Conservation (phyloP, 768 basidiomycete genomes). For the Tricholoma bakamatsutake region DNA sequence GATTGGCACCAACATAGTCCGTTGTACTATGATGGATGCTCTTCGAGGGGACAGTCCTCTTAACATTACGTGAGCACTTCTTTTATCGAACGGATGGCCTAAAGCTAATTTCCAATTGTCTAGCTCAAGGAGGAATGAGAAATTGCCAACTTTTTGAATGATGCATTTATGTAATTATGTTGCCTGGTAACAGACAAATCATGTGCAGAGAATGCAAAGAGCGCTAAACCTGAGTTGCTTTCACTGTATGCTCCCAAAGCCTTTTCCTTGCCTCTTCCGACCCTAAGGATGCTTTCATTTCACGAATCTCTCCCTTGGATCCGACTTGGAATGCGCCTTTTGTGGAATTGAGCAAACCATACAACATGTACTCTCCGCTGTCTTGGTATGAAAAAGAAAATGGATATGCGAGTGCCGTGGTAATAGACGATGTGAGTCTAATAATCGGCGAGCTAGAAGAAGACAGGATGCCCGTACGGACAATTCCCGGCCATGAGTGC, state of each 20-base stretch:
- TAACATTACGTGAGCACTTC: no score
- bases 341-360: slow-evolving; percentile 20
- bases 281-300: slow-evolving; percentile 8
- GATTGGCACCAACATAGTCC: no score
- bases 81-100: no score
- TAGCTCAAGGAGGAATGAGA: no score
- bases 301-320: slow-evolving; percentile 6
- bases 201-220: no score
- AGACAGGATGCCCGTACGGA: slow-evolving; percentile 24
- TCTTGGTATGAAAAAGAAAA: slow-evolving; percentile 16
- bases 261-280: slow-evolving; percentile 12
- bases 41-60: no score
- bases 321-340: slow-evolving; percentile 15
- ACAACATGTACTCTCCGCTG: slow-evolving; percentile 28
- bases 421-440: slow-evolving; percentile 6
- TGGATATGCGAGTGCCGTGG: slow-evolving; percentile 17
- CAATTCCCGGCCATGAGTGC: slow-evolving; percentile 37
- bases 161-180: no score
- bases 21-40: no score
- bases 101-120: no score
- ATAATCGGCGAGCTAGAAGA: slow-evolving; percentile 9
- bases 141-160: no score
- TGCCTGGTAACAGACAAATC: no score
- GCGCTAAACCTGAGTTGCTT: slow-evolving; percentile 5
- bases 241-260: slow-evolving; percentile 17